Percentiles rank a stretch among this genome's conserved stretches.
Conservation (phyloP, 768 basidiomycete genomes). For the Vishniacozyma victoriae region DNA sequence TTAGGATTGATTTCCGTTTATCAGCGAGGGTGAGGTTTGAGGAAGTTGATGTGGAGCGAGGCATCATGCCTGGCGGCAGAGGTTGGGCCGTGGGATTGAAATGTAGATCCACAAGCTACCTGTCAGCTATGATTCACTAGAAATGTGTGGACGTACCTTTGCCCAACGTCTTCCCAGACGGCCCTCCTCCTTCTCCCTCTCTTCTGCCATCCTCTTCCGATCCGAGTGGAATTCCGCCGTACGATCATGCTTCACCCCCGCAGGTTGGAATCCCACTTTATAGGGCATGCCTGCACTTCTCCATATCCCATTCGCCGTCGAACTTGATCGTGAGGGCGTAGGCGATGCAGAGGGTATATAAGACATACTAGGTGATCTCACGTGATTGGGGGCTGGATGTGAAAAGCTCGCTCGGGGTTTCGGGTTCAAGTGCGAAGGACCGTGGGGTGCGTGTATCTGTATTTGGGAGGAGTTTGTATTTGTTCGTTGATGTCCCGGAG, state of each 20-base stretch:
- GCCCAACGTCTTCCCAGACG: constrained; percentile 80
- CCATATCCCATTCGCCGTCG: constrained; percentile 6
- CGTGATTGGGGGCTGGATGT: background rate
- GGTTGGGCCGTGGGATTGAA: constrained; percentile 46
- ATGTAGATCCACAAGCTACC: constrained; percentile 51
- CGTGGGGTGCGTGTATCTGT: constrained; percentile 11
- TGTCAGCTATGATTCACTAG: background rate
- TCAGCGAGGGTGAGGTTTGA: constrained; percentile 26
- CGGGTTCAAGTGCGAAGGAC: constrained; percentile 24
- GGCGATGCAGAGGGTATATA: background rate
- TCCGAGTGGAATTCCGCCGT: constrained; percentile 72
- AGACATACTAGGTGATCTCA: background rate
- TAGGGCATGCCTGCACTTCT: constrained; percentile 52
- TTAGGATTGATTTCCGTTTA: constrained; percentile 23
- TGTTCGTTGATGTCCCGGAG: constrained; percentile 2
- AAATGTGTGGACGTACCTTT: constrained; percentile 57
- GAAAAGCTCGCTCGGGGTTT: constrained; percentile 1
- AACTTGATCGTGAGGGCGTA: constrained; percentile 23
- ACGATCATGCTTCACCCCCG: constrained; percentile 67
- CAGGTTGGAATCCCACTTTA: constrained; percentile 87
- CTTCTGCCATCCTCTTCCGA: constrained; percentile 46
- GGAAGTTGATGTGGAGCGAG: constrained; percentile 63
- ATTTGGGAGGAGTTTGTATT: constrained; percentile 2
- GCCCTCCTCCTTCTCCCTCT: constrained; percentile 67
- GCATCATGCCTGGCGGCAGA: constrained; percentile 24